Base-by-base conservation (phyloP, 2,329 filamentous ascomycete genomes). In the Colletotrichum sp. region DNA sequence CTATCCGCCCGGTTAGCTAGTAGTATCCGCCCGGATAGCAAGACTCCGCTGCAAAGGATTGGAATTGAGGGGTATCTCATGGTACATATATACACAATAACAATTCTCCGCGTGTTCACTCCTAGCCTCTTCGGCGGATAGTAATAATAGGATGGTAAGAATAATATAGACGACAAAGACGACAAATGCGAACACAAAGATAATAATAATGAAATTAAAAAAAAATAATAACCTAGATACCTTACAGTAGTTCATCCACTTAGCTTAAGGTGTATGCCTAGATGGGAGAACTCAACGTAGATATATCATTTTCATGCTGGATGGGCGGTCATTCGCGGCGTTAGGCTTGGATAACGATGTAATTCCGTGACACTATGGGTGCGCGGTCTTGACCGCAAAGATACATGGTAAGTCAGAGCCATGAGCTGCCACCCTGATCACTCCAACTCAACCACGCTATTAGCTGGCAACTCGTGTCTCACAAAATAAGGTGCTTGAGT, bases 71-170 rank as follows among this genome's bases (percentile, higher is more conserved):
- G 39, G 5, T 0, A 10, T 44, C 5, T 10, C 8, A n/a, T 44
- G 5, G 16, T 44, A n/a, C 18, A 44, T n/a, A 44, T 10, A 10
- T 10, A 44, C 0, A 44, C 12, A 5, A n/a, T n/a, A 2, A 44
- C 39, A n/a, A 44, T 10, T 44, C 0, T 44, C 39, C 4, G 39
- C 39, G 39, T 12, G 39, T 2, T n/a, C 39, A 18, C 39, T 44
- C 3, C 1, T 15, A 1, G 34, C 34, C 13, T 12, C 18, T 3
- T n/a, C 5, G 16, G 39, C 39, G 18, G 2, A n/a, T n/a, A n/a
- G 9, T 49, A 5, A 49, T 49, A 3, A 49, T 49, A 49, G 39
- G 9, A 6, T 49, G n/a, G 3, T n/a, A 10, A n/a, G n/a, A n/a
- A 10, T n/a, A 12, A n/a, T n/a, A n/a, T 39, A 0, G 32, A 32